Evolutionary conservation across 495 filamentous ascomycete genomes (phyloP), one percentile per base, ranked within the genome.

Genomic region (Tuber magnatum): DNA sequence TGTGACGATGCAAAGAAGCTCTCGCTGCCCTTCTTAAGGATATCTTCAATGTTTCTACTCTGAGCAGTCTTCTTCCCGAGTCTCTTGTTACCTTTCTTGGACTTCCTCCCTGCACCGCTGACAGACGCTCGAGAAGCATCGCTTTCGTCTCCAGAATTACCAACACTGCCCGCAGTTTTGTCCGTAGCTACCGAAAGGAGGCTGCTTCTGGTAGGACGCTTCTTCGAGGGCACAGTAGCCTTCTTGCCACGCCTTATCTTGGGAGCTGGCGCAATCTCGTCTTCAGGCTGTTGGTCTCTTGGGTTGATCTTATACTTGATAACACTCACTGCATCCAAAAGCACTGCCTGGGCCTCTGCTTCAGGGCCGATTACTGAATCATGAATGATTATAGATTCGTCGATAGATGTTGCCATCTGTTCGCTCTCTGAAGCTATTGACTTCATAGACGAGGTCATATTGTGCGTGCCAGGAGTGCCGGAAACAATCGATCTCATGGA

Each of bases 1-100:
- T 79, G 77, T 16, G 69, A 69, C 2, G 76, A 74, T 24, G 44
- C 71, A 38, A 79, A 79, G 69, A 79, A 79, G 32, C 72, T 79
- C 72, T 78, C 77, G 42, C 77, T 79, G 2, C 76, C 72, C 69
- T 79, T 79, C 76, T 78, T 79, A 28, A 78, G 72, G 14, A 71
- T 40, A 39, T 79, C 77, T 35, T 79, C 76, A 3, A 68, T 78
- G 9, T 32, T 75, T 65, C 72, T 74, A 18, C 65, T 32, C 1
- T 40, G 7, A 22, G 43, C 39, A 40, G 73, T 69, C 39, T 69
- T 76, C 71, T 78, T 78, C 35, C 75, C 73, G 14, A 46, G 22
- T 41, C 74, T 79, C 69, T 78, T 79, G 14, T 38, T 46, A 6
- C 68, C 48, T 39, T 78, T 78, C 28, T 76, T 70, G 41, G 42